Evolutionary conservation across 208 protist species (phyloP).

Genomic region (Porcisia hertigi): DNA sequence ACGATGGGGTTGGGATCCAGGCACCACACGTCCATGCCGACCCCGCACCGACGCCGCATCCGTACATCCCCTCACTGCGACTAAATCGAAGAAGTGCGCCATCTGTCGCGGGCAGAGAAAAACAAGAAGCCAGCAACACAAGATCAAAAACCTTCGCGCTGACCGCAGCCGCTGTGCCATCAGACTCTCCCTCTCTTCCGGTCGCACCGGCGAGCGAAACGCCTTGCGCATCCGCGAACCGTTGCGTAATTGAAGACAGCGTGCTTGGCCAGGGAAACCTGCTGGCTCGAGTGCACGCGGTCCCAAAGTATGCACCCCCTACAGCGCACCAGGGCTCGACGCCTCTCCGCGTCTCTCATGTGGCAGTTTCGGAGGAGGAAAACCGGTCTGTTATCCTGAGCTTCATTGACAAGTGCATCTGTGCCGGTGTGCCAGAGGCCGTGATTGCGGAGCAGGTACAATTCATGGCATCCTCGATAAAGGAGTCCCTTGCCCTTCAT

Average conservation of each 20-base stretch:
- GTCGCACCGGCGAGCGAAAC: background rate
- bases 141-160: background rate
- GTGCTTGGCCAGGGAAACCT: background rate
- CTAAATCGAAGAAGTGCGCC: background rate
- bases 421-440: slow-evolving; percentile 54
- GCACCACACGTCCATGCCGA: background rate
- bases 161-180: background rate
- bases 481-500: slow-evolving; percentile 61
- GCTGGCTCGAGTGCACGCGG: background rate
- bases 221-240: background rate
- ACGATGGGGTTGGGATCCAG: background rate
- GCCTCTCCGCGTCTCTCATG: background rate
- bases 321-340: background rate
- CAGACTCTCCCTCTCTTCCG: background rate
- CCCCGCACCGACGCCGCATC: background rate
- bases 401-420: slow-evolving; percentile 79
- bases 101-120: background rate
- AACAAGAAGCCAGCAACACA: background rate
- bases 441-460: slow-evolving; percentile 73
- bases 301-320: background rate
- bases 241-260: slow-evolving; percentile 9
- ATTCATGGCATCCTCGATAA: slow-evolving; percentile 81
- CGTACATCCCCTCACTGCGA: background rate
- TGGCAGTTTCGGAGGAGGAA: slow-evolving; percentile 9
- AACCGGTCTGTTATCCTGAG: slow-evolving; percentile 49